Base-by-base conservation (phyloP, 1,284 basidiomycete species). In the Marasmius fiardii region DNA sequence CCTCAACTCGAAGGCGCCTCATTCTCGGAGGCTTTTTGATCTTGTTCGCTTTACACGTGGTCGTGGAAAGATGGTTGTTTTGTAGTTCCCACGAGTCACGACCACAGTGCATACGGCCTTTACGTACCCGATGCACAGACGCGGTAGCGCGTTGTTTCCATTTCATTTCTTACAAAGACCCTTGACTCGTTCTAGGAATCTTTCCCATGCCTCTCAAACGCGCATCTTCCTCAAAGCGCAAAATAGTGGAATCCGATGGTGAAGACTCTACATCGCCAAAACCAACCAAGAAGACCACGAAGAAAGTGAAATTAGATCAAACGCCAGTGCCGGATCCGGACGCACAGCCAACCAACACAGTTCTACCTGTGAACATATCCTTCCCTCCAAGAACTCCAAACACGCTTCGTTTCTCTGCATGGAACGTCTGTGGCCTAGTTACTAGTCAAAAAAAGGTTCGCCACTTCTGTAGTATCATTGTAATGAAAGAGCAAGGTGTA, bases 391-490 rank as follows among this genome's bases (percentile, higher is more conserved):
- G 79, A 57, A 63, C 54, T 39, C 63, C 71, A 23, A 78, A 75
- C 5, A 74, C 80, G 3, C 59, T 83, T 34, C 77, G 88, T n/a
- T 72, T 92, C 33, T 79, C 80, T 16, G 69, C 86, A 7, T 92
- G 89, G 89, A 92, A 92, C 65, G 79, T 92, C 10, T 88, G 83
- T 61, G 83, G 89, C 7, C 71, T 89, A 43, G 82, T 82, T 47
- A 79, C 87, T 0, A 80, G 82, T 57, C 78, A 82, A 63, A 91
- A 85, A 71, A 92, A 92, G 80, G 88, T 31, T 86, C 43, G 18
- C 51, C 4, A 21, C 24, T 26, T 18, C 12, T 18, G 31, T 57
- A 31, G 44, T 18, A 23, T n/a, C n/a, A 14, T 16, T 51, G 6
- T 33, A 34, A 10, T 51, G 28, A 34, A 21, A 33, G 34, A 5